These are phyloP conservation scores for Micractinium sp. DNA, from an alignment of 139 green algal species.

Conservation along the genomic window DNA sequence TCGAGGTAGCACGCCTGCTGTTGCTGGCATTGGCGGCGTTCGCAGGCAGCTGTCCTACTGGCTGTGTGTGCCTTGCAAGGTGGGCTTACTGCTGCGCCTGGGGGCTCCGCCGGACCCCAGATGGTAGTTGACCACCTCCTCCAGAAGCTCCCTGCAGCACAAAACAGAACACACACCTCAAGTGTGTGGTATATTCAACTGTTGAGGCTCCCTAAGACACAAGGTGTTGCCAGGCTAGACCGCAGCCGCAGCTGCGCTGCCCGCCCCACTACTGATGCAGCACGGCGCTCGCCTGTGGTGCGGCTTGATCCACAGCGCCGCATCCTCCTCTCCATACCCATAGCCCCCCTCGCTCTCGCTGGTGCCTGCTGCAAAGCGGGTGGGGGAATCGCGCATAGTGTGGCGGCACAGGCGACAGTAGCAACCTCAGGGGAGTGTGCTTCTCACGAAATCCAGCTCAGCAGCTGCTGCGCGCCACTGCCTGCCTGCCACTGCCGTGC, in stretches of 20 bases:
- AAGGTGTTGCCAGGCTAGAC: not conserved
- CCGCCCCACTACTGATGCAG: not conserved
- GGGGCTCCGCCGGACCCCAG: not conserved
- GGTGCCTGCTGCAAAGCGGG: not conserved
- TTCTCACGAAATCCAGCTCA: not conserved
- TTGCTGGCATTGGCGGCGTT: too few species aligned
- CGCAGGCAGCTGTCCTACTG: too few species aligned
- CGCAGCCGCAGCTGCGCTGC: not conserved
- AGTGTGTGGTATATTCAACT: not conserved
- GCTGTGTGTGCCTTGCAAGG: too few species aligned
- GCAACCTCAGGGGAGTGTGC: not conserved
- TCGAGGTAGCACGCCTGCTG: not conserved
- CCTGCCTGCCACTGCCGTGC: too few species aligned
- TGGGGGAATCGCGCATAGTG: not conserved
- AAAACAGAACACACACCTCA: not conserved
- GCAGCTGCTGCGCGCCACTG: too few species aligned
- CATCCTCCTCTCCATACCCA: not conserved
- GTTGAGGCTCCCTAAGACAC: not conserved
- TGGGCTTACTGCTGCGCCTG: not conserved
- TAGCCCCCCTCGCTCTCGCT: not conserved
- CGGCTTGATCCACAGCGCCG: conserved; percentile 5
- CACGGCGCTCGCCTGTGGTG: not conserved
- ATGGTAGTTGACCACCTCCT: conserved; percentile 6
- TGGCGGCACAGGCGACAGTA: not conserved
- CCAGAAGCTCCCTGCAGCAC: conserved; percentile 6